phyloP scores from a whole-genome alignment of 2,329 filamentous ascomycete genomes.

The Ploettnerulaceae sp. region DNA sequence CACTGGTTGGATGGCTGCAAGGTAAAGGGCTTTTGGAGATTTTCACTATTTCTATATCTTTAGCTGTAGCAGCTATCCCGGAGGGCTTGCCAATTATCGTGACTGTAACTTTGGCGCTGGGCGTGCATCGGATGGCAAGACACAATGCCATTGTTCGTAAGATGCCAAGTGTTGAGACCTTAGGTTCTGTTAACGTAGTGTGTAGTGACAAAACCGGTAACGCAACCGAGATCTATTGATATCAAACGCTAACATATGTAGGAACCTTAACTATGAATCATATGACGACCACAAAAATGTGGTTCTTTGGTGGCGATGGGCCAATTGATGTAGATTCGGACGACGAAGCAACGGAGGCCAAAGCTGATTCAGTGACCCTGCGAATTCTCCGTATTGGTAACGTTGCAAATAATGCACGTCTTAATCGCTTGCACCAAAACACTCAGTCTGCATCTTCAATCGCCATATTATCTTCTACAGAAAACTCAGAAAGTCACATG shows the following conservation, averaged over 20 bases:
- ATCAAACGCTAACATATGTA: constrained; percentile 33
- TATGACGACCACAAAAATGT: constrained; percentile 96
- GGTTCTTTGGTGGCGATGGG: constrained; percentile 72
- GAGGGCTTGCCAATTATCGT: constrained; percentile 98
- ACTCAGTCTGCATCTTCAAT: constrained; percentile 66
- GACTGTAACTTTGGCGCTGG: constrained; percentile 89
- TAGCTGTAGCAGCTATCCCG: constrained; percentile 93
- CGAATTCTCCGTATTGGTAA: constrained; percentile 89
- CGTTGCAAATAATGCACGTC: constrained; percentile 88
- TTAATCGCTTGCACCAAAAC: constrained; percentile 67
- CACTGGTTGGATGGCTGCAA: constrained; percentile 82
- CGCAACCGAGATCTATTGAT: constrained; percentile 10
- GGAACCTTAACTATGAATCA: constrained; percentile 95
- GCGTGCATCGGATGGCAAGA: constrained; percentile 93
- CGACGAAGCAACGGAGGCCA: constrained; percentile 48
- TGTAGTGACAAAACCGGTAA: constrained; percentile 94
- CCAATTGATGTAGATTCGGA: constrained; percentile 46
- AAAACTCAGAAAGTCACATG: constrained; percentile 52
- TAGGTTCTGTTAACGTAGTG: constrained; percentile 99
- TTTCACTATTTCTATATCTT: constrained; percentile 94
- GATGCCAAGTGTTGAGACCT: constrained; percentile 93
- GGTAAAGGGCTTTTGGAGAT: constrained; percentile 89
- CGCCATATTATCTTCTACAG: constrained; percentile 80
- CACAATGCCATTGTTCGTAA: constrained; percentile 92
- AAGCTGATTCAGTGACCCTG: constrained; percentile 68